phyloP scores from a whole-genome alignment of 345 rosid genomes.

The Eucalyptus cloeziana region DNA sequence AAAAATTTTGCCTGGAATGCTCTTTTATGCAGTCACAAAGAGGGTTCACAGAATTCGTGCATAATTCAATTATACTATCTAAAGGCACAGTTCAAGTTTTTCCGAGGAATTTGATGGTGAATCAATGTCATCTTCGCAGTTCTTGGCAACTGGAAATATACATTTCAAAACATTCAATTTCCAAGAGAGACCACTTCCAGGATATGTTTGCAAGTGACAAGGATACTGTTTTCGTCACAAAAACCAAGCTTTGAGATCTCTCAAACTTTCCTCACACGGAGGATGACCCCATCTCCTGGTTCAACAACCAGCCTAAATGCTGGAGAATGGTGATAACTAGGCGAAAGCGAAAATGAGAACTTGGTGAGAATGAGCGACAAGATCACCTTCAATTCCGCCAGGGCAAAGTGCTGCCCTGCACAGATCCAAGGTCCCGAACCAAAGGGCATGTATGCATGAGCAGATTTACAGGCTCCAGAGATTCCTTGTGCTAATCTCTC shows the following conservation, averaged over 20 bases:
- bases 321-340: constrained; percentile 26
- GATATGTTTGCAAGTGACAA: not conserved
- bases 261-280: not conserved
- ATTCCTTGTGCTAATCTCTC: constrained; percentile 26
- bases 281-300: constrained; percentile 9
- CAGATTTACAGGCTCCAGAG: constrained; percentile 18
- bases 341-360: constrained; percentile 18
- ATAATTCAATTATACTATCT: not conserved
- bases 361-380: constrained; percentile 15
- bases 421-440: constrained; percentile 27
- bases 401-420: constrained; percentile 32
- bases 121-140: not conserved
- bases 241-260: not conserved
- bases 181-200: not conserved
- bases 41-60: not conserved
- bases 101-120: not conserved
- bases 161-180: not conserved
- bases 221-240: not conserved
- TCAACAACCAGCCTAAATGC: constrained; percentile 13
- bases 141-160: not conserved
- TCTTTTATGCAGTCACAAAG: not conserved
- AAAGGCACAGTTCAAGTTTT: not conserved
- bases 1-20: not conserved
- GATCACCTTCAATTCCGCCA: constrained; percentile 26
- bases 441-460: constrained; percentile 28